These are phyloP conservation scores for Hymenoscyphus albidus DNA, from an alignment of 2,329 filamentous ascomycete species.

Conservation along the genomic window DNA sequence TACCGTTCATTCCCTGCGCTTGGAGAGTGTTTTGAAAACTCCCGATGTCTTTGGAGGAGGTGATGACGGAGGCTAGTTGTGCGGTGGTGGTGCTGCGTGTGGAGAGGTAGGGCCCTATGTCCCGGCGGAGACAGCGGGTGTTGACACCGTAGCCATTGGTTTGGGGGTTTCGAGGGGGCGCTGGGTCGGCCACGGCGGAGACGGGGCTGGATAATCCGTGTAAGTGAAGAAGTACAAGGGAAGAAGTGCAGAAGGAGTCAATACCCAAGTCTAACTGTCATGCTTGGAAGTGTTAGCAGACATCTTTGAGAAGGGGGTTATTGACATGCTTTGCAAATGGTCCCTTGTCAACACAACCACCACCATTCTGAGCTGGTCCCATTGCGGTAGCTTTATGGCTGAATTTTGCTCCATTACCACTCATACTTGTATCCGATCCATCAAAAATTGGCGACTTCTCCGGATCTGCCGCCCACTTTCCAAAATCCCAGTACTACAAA, in stretches of 20 bases:
- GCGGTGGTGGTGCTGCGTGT: constrained; percentile 37
- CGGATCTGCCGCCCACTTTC: constrained; percentile 43
- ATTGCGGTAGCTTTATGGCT: constrained; percentile 28
- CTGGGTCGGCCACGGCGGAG: constrained; percentile 21
- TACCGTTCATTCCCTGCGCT: constrained; percentile 17
- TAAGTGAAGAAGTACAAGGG: constrained; percentile 10
- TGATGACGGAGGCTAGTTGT: constrained; percentile 38
- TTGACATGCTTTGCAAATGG: constrained; percentile 40
- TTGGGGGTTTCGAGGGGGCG: constrained; percentile 34
- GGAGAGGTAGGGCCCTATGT: constrained; percentile 38
- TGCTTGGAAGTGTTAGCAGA: constrained; percentile 19
- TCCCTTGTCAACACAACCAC: constrained; percentile 49
- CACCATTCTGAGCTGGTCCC: constrained; percentile 43
- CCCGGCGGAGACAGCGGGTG: constrained; percentile 41
- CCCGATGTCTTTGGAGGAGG: constrained; percentile 31
- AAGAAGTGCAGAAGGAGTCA: constrained; percentile 20
- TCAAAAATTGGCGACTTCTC: constrained; percentile 51
- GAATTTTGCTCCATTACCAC: constrained; percentile 42
- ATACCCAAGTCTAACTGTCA: constrained; percentile 44
- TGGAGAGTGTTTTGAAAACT: constrained; percentile 47
- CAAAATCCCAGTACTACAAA: constrained; percentile 44
- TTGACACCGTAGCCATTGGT: constrained; percentile 35
- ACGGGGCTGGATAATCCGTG: constrained; percentile 16
- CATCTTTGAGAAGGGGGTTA: background rate
- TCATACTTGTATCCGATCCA: constrained; percentile 47